phyloP scores from a whole-genome alignment of 1,284 basidiomycete species.

The Cryptococcus neoformans region DNA sequence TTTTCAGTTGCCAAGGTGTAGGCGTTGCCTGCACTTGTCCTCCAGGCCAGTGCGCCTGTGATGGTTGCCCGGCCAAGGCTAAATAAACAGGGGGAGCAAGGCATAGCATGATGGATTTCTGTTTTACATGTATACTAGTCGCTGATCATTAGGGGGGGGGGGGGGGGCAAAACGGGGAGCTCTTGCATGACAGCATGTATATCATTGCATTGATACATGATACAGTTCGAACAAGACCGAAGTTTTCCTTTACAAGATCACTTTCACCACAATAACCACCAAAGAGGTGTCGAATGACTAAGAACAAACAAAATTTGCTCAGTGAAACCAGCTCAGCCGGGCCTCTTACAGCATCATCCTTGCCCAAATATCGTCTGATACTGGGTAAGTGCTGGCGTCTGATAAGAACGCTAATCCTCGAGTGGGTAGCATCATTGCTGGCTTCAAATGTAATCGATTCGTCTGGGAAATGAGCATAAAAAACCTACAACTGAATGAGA shows the following conservation, averaged over 20 bases:
- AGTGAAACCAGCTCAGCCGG: constrained; percentile 37
- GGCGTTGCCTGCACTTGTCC: constrained; percentile 1
- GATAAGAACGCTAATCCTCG: constrained; percentile 30
- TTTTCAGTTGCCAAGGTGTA: not conserved
- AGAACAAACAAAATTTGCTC: not conserved
- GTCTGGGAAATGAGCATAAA: too few relatives aligned
- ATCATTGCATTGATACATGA: too few relatives aligned
- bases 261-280: too few relatives aligned
- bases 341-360: constrained; percentile 34
- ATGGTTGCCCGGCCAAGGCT: constrained; percentile 9
- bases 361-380: constrained; percentile 12
- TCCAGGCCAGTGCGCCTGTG: constrained; percentile 7
- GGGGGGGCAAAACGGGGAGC: too few relatives aligned
- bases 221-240: too few relatives aligned
- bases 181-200: too few relatives aligned
- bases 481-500: too few relatives aligned
- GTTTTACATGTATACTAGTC: too few relatives aligned
- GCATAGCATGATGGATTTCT: too few relatives aligned
- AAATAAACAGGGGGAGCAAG: not conserved
- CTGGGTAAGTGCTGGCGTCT: constrained; percentile 22
- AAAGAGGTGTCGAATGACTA: too few relatives aligned
- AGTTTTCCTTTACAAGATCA: too few relatives aligned
- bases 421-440: constrained; percentile 37
- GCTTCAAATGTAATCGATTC: not conserved
- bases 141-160: too few relatives aligned